Conservation (phyloP, 805 yeast species). For the Ogataea trehalophila region DNA sequence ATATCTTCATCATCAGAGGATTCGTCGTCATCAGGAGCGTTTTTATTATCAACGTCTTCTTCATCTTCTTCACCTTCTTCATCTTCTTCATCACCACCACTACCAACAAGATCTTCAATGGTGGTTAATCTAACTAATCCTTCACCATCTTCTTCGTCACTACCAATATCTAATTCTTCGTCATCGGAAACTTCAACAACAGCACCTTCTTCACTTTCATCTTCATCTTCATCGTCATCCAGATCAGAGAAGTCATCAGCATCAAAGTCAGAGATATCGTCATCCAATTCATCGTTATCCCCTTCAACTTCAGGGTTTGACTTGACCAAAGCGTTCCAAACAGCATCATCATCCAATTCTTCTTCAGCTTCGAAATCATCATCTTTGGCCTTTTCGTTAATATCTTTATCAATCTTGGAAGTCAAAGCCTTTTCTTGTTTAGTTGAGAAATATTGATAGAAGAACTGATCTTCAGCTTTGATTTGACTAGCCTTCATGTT, state of each 20-base stretch:
- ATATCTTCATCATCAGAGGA: slow-evolving; percentile 26
- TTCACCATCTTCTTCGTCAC: slow-evolving; percentile 33
- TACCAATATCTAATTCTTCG: slow-evolving; percentile 28
- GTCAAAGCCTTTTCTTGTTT: slow-evolving; percentile 43
- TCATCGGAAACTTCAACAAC: slow-evolving; percentile 26
- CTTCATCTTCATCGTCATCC: slow-evolving; percentile 30
- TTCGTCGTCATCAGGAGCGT: slow-evolving; percentile 20
- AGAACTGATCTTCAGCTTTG: slow-evolving; percentile 84
- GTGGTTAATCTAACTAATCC: slow-evolving; percentile 25
- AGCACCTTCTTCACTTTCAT: slow-evolving; percentile 18
- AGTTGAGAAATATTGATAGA: slow-evolving; percentile 74
- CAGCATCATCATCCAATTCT: slow-evolving; percentile 49
- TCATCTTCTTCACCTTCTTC: slow-evolving; percentile 31
- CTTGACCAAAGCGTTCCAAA: slow-evolving; percentile 57
- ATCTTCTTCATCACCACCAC: slow-evolving; percentile 32
- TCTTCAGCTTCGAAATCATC: slow-evolving; percentile 33
- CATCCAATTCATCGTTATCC: slow-evolving; percentile 33
- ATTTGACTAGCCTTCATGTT: slow-evolving; percentile 56
- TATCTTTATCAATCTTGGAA: slow-evolving; percentile 39
- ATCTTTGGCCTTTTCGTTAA: slow-evolving; percentile 40
- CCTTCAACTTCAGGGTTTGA: slow-evolving; percentile 56
- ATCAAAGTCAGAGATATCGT: slow-evolving; percentile 35
- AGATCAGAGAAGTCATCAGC: slow-evolving; percentile 32
- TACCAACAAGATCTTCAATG: slow-evolving; percentile 29
- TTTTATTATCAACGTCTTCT: slow-evolving; percentile 25